Base-by-base conservation (phyloP, 805 yeast species). In the Clavispora vitiphila region DNA sequence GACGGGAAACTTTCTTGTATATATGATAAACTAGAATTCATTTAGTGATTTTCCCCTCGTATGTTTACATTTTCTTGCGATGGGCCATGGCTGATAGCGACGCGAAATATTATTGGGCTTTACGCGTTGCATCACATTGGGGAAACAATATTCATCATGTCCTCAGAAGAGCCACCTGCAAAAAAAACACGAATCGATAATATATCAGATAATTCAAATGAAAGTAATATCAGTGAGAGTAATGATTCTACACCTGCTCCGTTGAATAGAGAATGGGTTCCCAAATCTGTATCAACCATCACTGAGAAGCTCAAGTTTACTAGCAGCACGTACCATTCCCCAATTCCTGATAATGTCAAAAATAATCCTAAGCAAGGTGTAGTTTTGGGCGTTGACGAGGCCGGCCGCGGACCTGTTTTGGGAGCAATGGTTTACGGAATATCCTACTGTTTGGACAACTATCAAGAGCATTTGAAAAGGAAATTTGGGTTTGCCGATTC, bases 341-440 rank as follows among this genome's bases (percentile, higher is more conserved):
- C 61, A 0, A 62, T 81, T 2, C 89, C 89, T 0, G 38, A 34
- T 3, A 45, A 35, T 8, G 57, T 78, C 15, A 25, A 41, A 10
- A 55, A 55, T 10, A 47, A 37, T 15, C 64, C 69, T 1, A 43
- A 50, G 1, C 67, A 61, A 10, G 68, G 74, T 0, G 74, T 81
- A 1, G 72, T 81, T 8, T 62, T 93, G 9, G 99, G 99, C 1
- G 96, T 93, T 1, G 99, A 93, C 61, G 99, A 93, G 60, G 99
- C 99, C 0, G 99, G 99, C 1, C 74, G 99, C 50, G 99, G 99
- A 0, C 99, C 99, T 0, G 97, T 95, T 0, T 55, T 95, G 31
- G 99, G 99, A 0, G 95, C 98, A 0, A 93, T 93, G 99, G 99
- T 93, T 2, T 93, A 93, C 57, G 96, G 96, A 3, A 70, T 88